These are phyloP conservation scores for Penicillium daleae DNA, from an alignment of 495 filamentous ascomycete genomes.

Conservation along the genomic window DNA sequence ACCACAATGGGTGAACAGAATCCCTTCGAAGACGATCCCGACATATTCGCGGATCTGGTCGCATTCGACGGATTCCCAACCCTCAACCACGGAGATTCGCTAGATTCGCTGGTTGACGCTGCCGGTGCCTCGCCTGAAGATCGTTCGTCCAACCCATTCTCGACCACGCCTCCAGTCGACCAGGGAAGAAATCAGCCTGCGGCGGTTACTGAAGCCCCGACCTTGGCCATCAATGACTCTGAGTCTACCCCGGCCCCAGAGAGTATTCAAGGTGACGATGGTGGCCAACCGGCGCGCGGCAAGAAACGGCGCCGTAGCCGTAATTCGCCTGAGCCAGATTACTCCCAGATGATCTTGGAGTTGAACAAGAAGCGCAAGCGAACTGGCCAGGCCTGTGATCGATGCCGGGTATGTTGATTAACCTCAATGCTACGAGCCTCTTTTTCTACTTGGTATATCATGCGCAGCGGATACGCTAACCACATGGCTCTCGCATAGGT, in stretches of 20 bases:
- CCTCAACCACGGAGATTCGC: no score
- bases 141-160: no score
- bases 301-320: slow-evolving; percentile 16
- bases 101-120: no score
- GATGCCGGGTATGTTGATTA: slow-evolving; percentile 76
- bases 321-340: slow-evolving; percentile 50
- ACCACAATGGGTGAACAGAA: no score
- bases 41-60: no score
- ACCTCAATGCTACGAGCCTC: no score
- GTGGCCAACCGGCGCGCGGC: neutral
- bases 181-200: no score
- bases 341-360: slow-evolving; percentile 68
- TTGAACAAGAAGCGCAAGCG: slow-evolving; percentile 63
- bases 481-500: slow-evolving; percentile 50
- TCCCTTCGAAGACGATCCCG: no score
- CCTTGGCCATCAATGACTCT: neutral
- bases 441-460: neutral
- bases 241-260: neutral
- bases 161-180: no score
- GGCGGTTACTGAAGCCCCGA: no score
- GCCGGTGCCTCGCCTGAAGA: no score
- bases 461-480: neutral
- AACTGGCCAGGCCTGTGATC: slow-evolving; percentile 87
- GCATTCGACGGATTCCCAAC: no score
- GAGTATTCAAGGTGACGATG: neutral